Base-by-base conservation (phyloP, 306 rosid species). In the Malus orientalis region DNA sequence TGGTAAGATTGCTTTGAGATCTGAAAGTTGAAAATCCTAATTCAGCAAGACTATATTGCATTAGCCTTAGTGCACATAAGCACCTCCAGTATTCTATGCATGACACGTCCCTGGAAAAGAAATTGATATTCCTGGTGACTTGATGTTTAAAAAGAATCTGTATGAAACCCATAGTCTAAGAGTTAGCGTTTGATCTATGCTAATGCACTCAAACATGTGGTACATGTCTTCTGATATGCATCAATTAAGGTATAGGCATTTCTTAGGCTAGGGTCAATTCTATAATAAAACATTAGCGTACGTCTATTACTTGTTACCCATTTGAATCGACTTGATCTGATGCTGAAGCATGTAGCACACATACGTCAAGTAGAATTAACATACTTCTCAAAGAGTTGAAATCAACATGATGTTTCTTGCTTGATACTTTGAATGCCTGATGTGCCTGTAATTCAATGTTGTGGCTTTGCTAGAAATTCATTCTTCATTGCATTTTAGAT, bases 1-100 rank as follows among this genome's bases (percentile, higher is more conserved):
- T 92, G 99, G 99, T 96, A 96, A 96, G 99, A 89, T 82, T 90
- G 97, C 98, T 90, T 89, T 87, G 89, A 92, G 97, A 85, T 87
- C 89, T 90, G 85, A 87, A 81, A 89, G 86, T 87, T 82, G 75
- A 86, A 89, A 86, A 83, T 85, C 83, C 79, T 88, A 84, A 91
- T 87, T 83, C 74, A 81, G 86, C 81, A 81, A 92, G 93, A 86
- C 89, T 88, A 67, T 86, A 69, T 85, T 87, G 84, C 85, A 80
- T 84, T 83, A 88, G 85, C 87, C 97, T 83, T 88, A 83, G 97
- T 79, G 82, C 89, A 89, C 84, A 79, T 84, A 80, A 84, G 93
- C 77, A 88, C 82, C 82, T 74, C 84, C 91, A 81, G 64, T 83
- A 66, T 84, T 86, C 85, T 86, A 80, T 92, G 89, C 87, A 80